Evolutionary conservation across 768 basidiomycete genomes (phyloP), one percentile per base, ranked within the genome.

Genomic region (Mycena metata): DNA sequence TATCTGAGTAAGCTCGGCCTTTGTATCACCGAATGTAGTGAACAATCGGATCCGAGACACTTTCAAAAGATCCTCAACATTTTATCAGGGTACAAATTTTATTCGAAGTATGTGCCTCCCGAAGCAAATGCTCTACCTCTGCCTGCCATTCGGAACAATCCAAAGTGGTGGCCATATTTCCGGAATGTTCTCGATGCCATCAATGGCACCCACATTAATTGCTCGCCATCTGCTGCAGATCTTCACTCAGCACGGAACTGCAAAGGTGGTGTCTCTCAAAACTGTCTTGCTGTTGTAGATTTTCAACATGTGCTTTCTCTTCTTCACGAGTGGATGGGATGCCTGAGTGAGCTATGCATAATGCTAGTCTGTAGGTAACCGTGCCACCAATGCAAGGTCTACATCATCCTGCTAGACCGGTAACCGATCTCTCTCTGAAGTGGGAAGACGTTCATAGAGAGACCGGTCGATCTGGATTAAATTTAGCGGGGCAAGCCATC

Each of bases 311-410:
- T 41, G 58, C 2, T 84, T 85, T 57, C 69, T 73, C 10, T 85
- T 83, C 69, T 46, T 82, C 8, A 66, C 81, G 4, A 78, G 75
- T 60, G 81, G 83, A 1, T 84, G 80, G 79, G 83, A 85, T 46
- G 84, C n/a, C n/a, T n/a, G n/a, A n/a, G n/a, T n/a, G n/a, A n/a
- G n/a, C n/a, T n/a, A n/a, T n/a, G n/a, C n/a, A n/a, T n/a, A n/a
- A n/a, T n/a, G n/a, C n/a, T n/a, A n/a, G n/a, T n/a, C n/a, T n/a
- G n/a, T n/a, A n/a, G n/a, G n/a, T n/a, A n/a, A n/a, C n/a, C n/a
- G n/a, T n/a, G n/a, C n/a, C n/a, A n/a, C n/a, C n/a, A n/a, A n/a
- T n/a, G n/a, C n/a, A n/a, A n/a, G n/a, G n/a, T n/a, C n/a, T n/a
- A n/a, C n/a, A n/a, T n/a, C n/a, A n/a, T n/a, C n/a, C n/a, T n/a